Conservation (phyloP, 129 eudicot genomes). For the Ambrosia artemisiifolia region DNA sequence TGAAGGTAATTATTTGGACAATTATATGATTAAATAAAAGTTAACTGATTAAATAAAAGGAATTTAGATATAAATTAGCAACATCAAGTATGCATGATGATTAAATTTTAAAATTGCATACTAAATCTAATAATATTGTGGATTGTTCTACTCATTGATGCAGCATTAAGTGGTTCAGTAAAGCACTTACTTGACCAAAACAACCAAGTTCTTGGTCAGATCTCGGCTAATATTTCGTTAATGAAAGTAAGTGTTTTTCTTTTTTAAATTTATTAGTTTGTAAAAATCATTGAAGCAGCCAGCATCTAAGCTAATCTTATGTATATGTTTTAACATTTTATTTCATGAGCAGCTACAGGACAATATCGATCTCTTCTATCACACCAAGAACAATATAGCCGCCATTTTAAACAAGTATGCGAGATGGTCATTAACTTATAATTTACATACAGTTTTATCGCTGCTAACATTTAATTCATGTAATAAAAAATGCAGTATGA, state of each 20-base stretch:
- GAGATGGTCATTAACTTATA: conserved; percentile 4
- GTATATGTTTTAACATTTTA: background rate
- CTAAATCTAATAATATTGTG: background rate
- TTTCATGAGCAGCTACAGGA: conserved; percentile 69
- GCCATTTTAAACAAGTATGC: conserved; percentile 61
- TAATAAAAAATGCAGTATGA: conserved; percentile 60
- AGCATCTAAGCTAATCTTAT: background rate
- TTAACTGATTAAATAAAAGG: background rate
- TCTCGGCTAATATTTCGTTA: conserved; percentile 66
- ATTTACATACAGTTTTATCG: background rate
- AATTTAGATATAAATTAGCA: background rate
- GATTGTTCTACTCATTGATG: conserved; percentile 15
- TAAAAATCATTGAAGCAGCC: background rate
- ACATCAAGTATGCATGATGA: background rate
- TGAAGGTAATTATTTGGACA: conserved; percentile 44
- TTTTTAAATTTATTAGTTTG: background rate
- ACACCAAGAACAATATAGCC: conserved; percentile 57
- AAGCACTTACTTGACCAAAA: conserved; percentile 71
- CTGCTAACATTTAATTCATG: background rate
- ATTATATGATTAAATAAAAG: conserved; percentile 2
- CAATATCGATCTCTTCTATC: conserved; percentile 67
- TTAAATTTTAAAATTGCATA: background rate
- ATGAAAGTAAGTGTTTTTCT: conserved; percentile 48
- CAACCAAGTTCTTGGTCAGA: conserved; percentile 58
- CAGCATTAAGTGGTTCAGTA: conserved; percentile 63